These are phyloP conservation scores for Pseudogymnoascus sp. DNA, from an alignment of 2,329 filamentous ascomycete genomes.

Conservation along the genomic window DNA sequence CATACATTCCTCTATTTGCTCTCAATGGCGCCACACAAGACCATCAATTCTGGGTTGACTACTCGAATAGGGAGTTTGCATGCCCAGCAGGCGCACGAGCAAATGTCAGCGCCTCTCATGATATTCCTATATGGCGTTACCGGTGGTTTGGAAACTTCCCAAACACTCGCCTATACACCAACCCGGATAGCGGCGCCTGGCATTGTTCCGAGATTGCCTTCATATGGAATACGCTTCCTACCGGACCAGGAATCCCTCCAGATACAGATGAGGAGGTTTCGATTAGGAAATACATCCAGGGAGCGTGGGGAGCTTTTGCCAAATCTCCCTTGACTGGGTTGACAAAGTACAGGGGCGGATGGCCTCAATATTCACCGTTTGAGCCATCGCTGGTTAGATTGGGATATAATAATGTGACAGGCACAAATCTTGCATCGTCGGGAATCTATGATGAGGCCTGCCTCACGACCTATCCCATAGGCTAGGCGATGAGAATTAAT, in stretches of 20 bases:
- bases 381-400: slow-evolving; percentile 23
- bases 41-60: slow-evolving; percentile 12
- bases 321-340: slow-evolving; percentile 30
- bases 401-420: slow-evolving; percentile 23
- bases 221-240: slow-evolving; percentile 26
- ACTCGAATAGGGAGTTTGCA: not conserved
- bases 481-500: not conserved
- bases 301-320: slow-evolving; percentile 33
- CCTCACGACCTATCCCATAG: not conserved
- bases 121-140: slow-evolving; percentile 31
- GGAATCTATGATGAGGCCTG: slow-evolving; percentile 22
- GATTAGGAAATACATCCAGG: slow-evolving; percentile 28
- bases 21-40: slow-evolving; percentile 8
- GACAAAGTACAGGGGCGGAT: slow-evolving; percentile 23
- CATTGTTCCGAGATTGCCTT: slow-evolving; percentile 29
- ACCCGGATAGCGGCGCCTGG: slow-evolving; percentile 27
- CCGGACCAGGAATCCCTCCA: slow-evolving; percentile 9
- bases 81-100: slow-evolving; percentile 26
- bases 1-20: not conserved
- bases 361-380: slow-evolving; percentile 22
- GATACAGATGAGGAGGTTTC: slow-evolving; percentile 24
- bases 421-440: slow-evolving; percentile 23
- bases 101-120: slow-evolving; percentile 20
- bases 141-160: slow-evolving; percentile 31
- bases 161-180: slow-evolving; percentile 24